phyloP scores from a whole-genome alignment of 2,329 filamentous ascomycete genomes.

The Alternaria sp. region DNA sequence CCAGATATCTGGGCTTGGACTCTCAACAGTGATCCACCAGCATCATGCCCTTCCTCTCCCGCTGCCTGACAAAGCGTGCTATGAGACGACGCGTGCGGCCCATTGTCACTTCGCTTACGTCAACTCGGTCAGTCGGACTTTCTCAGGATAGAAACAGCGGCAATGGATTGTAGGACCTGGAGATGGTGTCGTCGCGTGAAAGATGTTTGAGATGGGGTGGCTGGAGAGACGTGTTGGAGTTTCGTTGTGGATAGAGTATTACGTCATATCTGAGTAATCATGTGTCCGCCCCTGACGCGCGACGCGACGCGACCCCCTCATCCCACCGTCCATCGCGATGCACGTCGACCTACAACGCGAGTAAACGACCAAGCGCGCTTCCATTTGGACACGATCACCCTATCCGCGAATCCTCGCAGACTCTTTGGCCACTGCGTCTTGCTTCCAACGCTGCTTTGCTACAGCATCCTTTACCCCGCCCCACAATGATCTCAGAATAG shows the following conservation, averaged over 20 bases:
- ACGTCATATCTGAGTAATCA: background rate
- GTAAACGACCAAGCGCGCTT: no score
- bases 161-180: background rate
- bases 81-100: background rate
- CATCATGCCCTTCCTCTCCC: background rate
- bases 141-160: background rate
- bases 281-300: background rate
- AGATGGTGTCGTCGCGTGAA: background rate
- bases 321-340: background rate
- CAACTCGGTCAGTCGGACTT: background rate
- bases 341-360: background rate
- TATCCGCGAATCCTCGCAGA: background rate
- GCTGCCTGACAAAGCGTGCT: background rate
- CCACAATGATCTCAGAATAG: background rate
- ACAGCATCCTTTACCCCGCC: background rate
- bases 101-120: background rate
- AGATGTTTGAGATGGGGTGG: background rate
- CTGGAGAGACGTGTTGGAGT: background rate
- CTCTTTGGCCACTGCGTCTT: background rate
- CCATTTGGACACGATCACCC: rapidly evolving
- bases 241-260: background rate
- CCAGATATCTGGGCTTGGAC: background rate
- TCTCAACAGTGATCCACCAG: background rate
- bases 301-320: background rate
- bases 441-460: background rate